Evolutionary conservation across 495 filamentous ascomycete species (phyloP), one percentile per base, ranked within the genome.

Genomic region (Penicillium coffeae): DNA sequence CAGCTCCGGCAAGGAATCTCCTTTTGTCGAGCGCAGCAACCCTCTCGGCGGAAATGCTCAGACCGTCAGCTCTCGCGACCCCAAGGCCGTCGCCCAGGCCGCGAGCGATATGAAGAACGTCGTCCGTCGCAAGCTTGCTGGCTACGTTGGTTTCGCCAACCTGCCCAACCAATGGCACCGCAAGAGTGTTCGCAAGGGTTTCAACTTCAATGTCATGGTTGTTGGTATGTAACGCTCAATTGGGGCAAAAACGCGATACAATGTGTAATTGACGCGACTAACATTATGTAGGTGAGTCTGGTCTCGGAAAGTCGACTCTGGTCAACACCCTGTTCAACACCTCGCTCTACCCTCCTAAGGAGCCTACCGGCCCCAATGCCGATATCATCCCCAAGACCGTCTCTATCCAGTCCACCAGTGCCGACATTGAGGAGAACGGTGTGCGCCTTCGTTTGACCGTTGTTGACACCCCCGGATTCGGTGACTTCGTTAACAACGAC

Each of bases 181-280:
- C 71, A 98, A 98, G 86, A 96, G 91, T 81, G 94, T 98, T 60
- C 87, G 93, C 64, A 98, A 98, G 72, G 93, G 93, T 50, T 98
- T 98, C 84, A 98, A 97, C 81, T 98, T 98, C 80, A 98, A 98
- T 65, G 93, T 97, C 50, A 98, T 98, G 93, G 93, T 98, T 71
- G 93, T 98, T 71, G 93, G 93, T 98, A 78, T 61, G 77, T 74
- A 15, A 40, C 15, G 10, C 19, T 32, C 34, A 27, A 40, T 48
- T 37, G 14, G 14, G 38, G 1, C 38, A 7, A 30, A 10, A 35
- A 36, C 25, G 25, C 25, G 25, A 30, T 4, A 30, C 25, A 10
- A 10, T 5, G 25, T 5, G 5, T 4, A 6, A 37, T 4, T 13
- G 10, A 5, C 27, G 19, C 8, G 0, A 14, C 44, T 47, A 38